A percentile compares a stretch with the other conserved stretches of the same genome.
Conservation (phyloP, 2,329 filamentous ascomycete genomes). For the Penicillium corylophilum region DNA sequence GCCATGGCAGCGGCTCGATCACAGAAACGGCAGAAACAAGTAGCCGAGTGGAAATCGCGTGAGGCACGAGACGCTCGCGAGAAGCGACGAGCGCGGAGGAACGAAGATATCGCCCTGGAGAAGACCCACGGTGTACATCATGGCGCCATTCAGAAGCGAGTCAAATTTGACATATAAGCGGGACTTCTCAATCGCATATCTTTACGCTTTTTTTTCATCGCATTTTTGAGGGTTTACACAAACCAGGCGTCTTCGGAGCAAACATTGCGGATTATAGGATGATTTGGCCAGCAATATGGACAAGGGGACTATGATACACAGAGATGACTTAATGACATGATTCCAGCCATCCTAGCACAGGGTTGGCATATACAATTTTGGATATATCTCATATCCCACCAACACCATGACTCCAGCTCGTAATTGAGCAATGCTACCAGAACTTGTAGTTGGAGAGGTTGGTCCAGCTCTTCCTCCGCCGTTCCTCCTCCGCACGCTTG, state of each 20-base stretch:
- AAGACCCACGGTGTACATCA: slow-evolving; percentile 29
- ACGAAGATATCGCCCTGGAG: slow-evolving; percentile 27
- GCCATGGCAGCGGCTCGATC: slow-evolving; percentile 57
- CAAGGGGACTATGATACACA: slow-evolving; percentile 25
- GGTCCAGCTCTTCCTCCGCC: slow-evolving; percentile 44
- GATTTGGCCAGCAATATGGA: slow-evolving; percentile 12
- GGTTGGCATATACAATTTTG: slow-evolving; percentile 24
- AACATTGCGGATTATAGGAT: slow-evolving; percentile 2
- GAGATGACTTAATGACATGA: slow-evolving; percentile 26
- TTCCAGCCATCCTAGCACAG: slow-evolving; percentile 12
- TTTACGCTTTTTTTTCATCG: neutral
- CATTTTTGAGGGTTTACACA: neutral
- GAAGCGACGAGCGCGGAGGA: slow-evolving; percentile 54
- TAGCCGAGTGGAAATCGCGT: slow-evolving; percentile 59
- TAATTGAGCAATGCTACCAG: slow-evolving; percentile 37
- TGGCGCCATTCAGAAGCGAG: slow-evolving; percentile 38
- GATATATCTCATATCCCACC: slow-evolving; percentile 14
- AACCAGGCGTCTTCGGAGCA: slow-evolving; percentile 4
- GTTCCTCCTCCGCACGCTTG: slow-evolving; percentile 40
- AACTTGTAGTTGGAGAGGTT: slow-evolving; percentile 48
- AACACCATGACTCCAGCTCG: slow-evolving; percentile 35
- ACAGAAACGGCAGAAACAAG: slow-evolving; percentile 58
- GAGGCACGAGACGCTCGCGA: slow-evolving; percentile 61
- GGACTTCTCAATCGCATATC: neutral
- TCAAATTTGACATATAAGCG: slow-evolving; percentile 40